These are phyloP conservation scores for Solanum phureja DNA, from an alignment of 257 asterid species.

Conservation along the genomic window DNA sequence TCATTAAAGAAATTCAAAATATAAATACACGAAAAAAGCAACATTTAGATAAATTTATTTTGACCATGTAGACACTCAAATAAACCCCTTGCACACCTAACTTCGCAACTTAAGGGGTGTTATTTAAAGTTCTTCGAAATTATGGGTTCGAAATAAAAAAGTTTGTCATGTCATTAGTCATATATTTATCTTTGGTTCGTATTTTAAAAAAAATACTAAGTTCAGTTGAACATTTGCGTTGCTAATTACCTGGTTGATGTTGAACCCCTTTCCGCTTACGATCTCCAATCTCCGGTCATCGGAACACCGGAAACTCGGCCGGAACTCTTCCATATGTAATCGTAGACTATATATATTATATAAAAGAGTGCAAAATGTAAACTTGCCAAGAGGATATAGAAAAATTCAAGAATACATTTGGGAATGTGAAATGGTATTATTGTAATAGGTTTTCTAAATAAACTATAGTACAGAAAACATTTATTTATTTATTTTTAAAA, in stretches of 20 bases:
- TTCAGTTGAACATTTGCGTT: neutral
- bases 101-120: neutral
- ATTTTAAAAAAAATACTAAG: neutral
- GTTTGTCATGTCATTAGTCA: neutral
- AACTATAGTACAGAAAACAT: neutral
- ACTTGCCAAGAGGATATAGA: neutral
- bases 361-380: neutral
- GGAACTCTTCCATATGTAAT: slow-evolving; percentile 8
- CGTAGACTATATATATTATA: neutral
- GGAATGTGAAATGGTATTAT: neutral
- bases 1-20: neutral
- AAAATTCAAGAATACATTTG: neutral
- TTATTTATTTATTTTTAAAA: neutral
- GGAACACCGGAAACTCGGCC: slow-evolving; percentile 40
- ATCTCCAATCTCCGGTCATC: slow-evolving; percentile 48
- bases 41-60: neutral
- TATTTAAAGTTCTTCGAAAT: neutral
- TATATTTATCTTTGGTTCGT: neutral
- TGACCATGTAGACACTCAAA: neutral
- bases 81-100: neutral
- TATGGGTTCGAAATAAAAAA: neutral
- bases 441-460: neutral
- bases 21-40: neutral
- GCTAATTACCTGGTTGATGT: neutral
- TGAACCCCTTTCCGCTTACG: slow-evolving; percentile 24